Base-by-base conservation (phyloP, 106 monocot genomes). In the Platanthera zijinensis region DNA sequence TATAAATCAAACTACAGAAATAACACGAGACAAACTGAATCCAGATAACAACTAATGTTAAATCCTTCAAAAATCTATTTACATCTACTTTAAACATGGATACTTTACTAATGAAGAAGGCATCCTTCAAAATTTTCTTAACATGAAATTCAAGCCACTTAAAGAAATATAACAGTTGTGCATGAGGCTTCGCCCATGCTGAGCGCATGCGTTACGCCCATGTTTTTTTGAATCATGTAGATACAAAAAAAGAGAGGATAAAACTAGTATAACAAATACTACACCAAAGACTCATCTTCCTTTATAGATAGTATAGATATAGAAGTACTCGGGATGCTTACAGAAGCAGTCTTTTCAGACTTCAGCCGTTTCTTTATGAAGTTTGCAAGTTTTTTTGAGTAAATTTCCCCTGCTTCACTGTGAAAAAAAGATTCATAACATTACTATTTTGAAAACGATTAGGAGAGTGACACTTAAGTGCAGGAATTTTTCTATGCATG, bases 391-490 rank as follows among this genome's bases (percentile, higher is more conserved):
- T 99, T 94, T 76, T 86, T 92, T 47, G 89, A 66, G 87, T 94
- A 99, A 62, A 94, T 83, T 71, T 88, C 88, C 53, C 97, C 97
- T 70, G 88, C 75, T 78, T 99, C 97, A 85, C 97, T 99, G 86
- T 66, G 21, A 74, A 76, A 71, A 78, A 15, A 71, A 77, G 45
- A 30, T 32, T 12, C 14, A 15, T 70, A 54, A 32, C 6, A 10
- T 47, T 11, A 48, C 45, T 0, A 5, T 28, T 11, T 47, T 39
- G 5, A 67, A 21, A 52, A 13, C 7, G 17, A 50, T 28, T 56
- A 25, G 8, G 11, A 21, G 69, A 73, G 48, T 48, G 15, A 78
- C 5, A 22, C 70, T 57, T 17, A 78, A 54, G 8, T 67, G 32
- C 0, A 67, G 30, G 32, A 18, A 59, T 11, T 67, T 5, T 67